A percentile compares a stretch with the other conserved stretches of the same genome.
These are phyloP conservation scores for Drechmeria coniospora DNA, from an alignment of 2,329 filamentous ascomycete species.

Conservation along the genomic window DNA sequence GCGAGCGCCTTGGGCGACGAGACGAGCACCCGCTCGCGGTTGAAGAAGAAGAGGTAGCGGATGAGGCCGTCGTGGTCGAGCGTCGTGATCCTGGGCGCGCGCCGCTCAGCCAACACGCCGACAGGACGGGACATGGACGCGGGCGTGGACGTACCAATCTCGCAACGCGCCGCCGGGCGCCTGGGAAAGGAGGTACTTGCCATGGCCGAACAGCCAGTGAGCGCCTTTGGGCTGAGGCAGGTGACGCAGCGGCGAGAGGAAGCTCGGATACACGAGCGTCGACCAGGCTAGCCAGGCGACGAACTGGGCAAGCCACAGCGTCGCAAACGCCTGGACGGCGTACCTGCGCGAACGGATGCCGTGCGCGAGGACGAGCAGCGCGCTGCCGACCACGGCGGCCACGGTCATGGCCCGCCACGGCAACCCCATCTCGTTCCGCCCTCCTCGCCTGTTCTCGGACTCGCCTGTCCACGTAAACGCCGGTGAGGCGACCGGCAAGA, in stretches of 20 bases:
- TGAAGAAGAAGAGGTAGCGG: slow-evolving; percentile 47
- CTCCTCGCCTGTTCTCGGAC: too few relatives aligned
- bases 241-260: slow-evolving; percentile 32
- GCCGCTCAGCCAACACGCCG: slow-evolving; percentile 13
- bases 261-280: slow-evolving; percentile 31
- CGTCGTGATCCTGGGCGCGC: slow-evolving; percentile 35
- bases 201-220: slow-evolving; percentile 35
- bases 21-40: slow-evolving; percentile 46
- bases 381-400: slow-evolving; percentile 10
- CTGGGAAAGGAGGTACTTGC: slow-evolving; percentile 19
- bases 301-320: slow-evolving; percentile 20
- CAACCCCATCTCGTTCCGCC: too few relatives aligned
- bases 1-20: slow-evolving; percentile 49
- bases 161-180: slow-evolving; percentile 28
- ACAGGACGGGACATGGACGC: neutral
- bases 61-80: slow-evolving; percentile 56
- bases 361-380: slow-evolving; percentile 7
- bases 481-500: too few relatives aligned
- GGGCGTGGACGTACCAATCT: slow-evolving; percentile 26
- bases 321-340: slow-evolving; percentile 18
- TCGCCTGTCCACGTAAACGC: too few relatives aligned
- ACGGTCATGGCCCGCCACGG: slow-evolving; percentile 11
- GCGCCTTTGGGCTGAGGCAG: slow-evolving; percentile 28
- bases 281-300: slow-evolving; percentile 23
- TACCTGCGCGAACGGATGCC: slow-evolving; percentile 13